phyloP scores from a whole-genome alignment of 225 moss, liverwort and hornwort species.

The Straminergon stramineum region DNA sequence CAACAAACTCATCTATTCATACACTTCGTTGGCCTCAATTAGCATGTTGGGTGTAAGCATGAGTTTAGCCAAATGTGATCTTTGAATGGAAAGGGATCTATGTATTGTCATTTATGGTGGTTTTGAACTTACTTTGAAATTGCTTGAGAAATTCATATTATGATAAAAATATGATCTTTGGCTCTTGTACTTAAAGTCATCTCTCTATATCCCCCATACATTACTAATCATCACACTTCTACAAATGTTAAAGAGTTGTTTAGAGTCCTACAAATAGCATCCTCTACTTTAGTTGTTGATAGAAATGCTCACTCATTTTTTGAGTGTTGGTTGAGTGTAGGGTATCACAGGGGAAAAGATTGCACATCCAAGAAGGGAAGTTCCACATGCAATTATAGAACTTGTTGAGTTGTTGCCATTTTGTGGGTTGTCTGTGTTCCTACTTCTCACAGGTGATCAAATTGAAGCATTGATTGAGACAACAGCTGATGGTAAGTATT shows the following conservation, averaged over 20 bases:
- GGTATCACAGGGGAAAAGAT: slow-evolving; percentile 33
- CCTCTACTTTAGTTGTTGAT: not conserved
- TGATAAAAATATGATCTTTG: not conserved
- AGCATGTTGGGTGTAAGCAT: not conserved
- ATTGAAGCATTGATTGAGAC: slow-evolving; percentile 39
- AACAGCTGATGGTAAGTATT: slow-evolving; percentile 41
- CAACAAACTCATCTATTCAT: not conserved
- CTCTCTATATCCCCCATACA: not conserved
- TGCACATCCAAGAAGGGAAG: slow-evolving; percentile 9
- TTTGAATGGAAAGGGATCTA: not conserved
- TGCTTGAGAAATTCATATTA: not conserved
- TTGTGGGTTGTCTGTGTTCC: slow-evolving; percentile 37
- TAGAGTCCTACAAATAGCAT: not conserved
- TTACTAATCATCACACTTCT: not conserved
- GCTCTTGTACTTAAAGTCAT: not conserved
- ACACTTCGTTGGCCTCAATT: not conserved
- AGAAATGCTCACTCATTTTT: not conserved
- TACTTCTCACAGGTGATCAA: slow-evolving; percentile 46
- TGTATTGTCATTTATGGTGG: not conserved
- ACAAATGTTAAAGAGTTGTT: not conserved
- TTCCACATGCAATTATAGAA: slow-evolving; percentile 23
- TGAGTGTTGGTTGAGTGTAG: slow-evolving; percentile 9
- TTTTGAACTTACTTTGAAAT: not conserved
- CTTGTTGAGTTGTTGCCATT: slow-evolving; percentile 54
- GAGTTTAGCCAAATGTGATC: not conserved